Evolutionary conservation across 2,329 filamentous ascomycete species (phyloP), one percentile per base, ranked within the genome.

Genomic region (Fusarium temperatum): DNA sequence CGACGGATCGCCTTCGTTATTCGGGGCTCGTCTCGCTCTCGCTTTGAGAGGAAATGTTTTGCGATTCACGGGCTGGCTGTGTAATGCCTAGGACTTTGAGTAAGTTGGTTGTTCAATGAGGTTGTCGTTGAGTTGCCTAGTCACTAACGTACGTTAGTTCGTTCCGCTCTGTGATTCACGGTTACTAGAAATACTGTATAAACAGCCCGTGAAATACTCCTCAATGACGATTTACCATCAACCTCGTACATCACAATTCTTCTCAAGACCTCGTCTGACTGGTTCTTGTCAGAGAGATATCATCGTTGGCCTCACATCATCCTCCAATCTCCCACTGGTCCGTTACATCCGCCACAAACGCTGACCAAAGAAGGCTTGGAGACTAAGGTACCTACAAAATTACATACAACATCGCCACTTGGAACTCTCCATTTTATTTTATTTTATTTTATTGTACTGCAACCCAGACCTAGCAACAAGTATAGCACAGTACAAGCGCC

Each of bases 341-440:
- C 47, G 63, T 75, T 36, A 32, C 54, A 72, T 70, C 72, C 72
- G 68, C 68, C 72, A 74, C 68, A 71, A 67, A 70, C 68, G 73
- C 70, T 63, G 44, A 30, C 44, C 44, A 36, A 35, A 35, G 47
- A 26, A 51, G 56, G 39, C 63, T 68, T 70, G 70, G 66, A 65
- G 63, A 44, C 35, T 17, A 32, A 12, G 30, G 30, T 30, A 55
- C 68, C 24, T 22, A 62, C 69, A 65, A 70, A 70, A 68, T 75
- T 62, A 48, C 59, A 66, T 61, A 60, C 42, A 66, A 68, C 72
- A 67, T 77, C 63, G 76, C 76, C 76, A 78, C 76, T 66, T 70
- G 63, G 65, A 57, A 38, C 42, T 58, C 24, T 39, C 30, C 35
- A 51, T 66, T 47, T 38, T 13, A 32, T 42, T 44, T 20, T 30